Conservation (phyloP, 345 rosid species). For the Pistacia vera region DNA sequence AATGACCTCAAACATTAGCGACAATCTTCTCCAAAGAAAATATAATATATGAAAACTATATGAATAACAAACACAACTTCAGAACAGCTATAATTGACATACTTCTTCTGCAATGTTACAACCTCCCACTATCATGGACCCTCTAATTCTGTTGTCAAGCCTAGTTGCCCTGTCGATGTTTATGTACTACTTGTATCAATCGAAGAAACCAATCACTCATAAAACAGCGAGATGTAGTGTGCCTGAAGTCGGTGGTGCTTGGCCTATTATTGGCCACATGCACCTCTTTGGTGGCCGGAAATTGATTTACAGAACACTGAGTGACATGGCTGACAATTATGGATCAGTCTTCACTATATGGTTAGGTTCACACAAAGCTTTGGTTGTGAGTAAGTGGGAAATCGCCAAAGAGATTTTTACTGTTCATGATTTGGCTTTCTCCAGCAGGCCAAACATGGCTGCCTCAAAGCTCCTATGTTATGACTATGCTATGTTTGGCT, state of each 20-base stretch:
- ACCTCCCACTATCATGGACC: not conserved
- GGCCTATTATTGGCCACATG: conserved; percentile 47
- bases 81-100: too few species aligned
- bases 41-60: not conserved
- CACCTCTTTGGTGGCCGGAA: conserved; percentile 29
- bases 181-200: conserved; percentile 15
- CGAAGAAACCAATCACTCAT: not conserved
- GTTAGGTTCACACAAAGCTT: conserved; percentile 29
- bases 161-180: conserved; percentile 11
- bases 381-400: conserved; percentile 35
- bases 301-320: conserved; percentile 24
- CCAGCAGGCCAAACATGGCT: conserved; percentile 21
- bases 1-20: not conserved
- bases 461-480: conserved; percentile 42
- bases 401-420: conserved; percentile 36
- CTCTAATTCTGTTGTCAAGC: conserved; percentile 6
- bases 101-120: too few species aligned
- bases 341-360: conserved; percentile 32
- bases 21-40: not conserved
- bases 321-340: conserved; percentile 36
- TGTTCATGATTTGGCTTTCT: conserved; percentile 33
- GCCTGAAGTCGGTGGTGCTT: conserved; percentile 34
- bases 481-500: conserved; percentile 42
- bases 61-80: too few species aligned
- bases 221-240: conserved; percentile 3